Conservation (phyloP, 2,329 filamentous ascomycete species). For the Xylariaceae sp. region DNA sequence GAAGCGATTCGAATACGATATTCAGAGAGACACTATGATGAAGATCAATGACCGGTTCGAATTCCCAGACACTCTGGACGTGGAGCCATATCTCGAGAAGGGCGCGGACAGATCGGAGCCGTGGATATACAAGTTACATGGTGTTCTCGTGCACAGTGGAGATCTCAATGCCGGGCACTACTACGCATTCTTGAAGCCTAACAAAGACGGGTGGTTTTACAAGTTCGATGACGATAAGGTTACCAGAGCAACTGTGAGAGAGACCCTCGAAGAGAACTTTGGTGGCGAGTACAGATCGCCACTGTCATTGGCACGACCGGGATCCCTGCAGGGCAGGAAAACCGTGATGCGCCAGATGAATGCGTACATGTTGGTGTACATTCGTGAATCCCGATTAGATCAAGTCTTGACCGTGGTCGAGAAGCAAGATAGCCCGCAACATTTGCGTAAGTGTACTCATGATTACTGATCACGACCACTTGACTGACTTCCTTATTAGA, state of each 20-base stretch:
- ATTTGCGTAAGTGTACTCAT: conserved; percentile 60
- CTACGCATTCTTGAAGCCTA: conserved; percentile 93
- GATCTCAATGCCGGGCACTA: conserved; percentile 97
- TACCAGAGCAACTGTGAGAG: conserved; percentile 84
- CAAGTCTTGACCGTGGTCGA: conserved; percentile 73
- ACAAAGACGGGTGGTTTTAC: conserved; percentile 91
- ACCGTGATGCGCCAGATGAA: conserved; percentile 68
- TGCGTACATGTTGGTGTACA: conserved; percentile 98
- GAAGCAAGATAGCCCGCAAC: conserved; percentile 73
- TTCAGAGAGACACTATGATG: conserved; percentile 95
- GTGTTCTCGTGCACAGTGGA: conserved; percentile 92
- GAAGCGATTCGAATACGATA: conserved; percentile 97
- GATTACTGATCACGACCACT: conserved; percentile 20
- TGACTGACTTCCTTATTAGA: conserved; percentile 42
- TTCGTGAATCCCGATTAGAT: conserved; percentile 81
- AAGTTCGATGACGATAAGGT: conserved; percentile 97
- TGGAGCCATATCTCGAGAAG: conserved; percentile 79
- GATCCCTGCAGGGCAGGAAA: conserved; percentile 48
- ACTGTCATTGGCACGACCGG: conserved; percentile 42
- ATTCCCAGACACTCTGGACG: conserved; percentile 80
- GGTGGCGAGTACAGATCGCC: conserved; percentile 73
- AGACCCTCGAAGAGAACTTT: conserved; percentile 95
- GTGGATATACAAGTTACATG: conserved; percentile 89
- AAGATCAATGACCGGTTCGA: conserved; percentile 95
- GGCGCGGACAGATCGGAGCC: conserved; percentile 83